Evolutionary conservation across 148 eudicot species (phyloP), one percentile per base, ranked within the genome.

Genomic region (Drosera capensis): DNA sequence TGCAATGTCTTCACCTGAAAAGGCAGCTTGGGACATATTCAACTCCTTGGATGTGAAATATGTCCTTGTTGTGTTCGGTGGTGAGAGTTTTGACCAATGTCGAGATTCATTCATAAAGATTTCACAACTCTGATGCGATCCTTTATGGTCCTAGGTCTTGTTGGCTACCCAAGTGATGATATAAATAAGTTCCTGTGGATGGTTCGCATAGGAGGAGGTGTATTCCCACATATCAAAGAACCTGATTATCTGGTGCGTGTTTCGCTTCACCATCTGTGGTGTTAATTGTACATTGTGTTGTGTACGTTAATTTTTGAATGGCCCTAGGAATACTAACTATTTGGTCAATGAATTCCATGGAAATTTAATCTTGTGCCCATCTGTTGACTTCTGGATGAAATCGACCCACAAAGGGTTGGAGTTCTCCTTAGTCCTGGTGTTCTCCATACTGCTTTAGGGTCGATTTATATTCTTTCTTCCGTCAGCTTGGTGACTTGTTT

Each of bases 191-290:
- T 90, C 56, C 59, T 90, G 21, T 90, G 97, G 97, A 90, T 90
- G 95, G 95, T 90, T 59, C 82, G 99, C 29, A 90, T 90, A 11
- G 99, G 99, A 55, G 99, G 99, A 15, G 99, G 99, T 43, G 99
- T 66, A 23, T 90, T 90, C 63, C 99, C 99, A 60, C 95, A 80
- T 63, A 90, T 90, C 57, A 90, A 78, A 70, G 99, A 90, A 60
- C 93, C 95, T 46, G 99, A 90, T 68, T 90, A 90, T 68, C 77
- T 90, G 77, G 95, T 90, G 58, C 46, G 78, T 49, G 11, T 4
- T 18, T 56, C 11, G 28, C 26, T 49, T 20, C 38, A 34, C n/a
- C 38, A 11, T 9, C 38, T 2, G 3, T 34, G 14, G 38, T 34
- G n/a, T 11, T 28, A 28, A 9, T 28, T 28, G 31, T 28, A 9